Percentiles rank a stretch among this genome's conserved stretches.
Evolutionary conservation across 2,329 filamentous ascomycete species (phyloP).

Genomic region (Pestalotiopsis fici): DNA sequence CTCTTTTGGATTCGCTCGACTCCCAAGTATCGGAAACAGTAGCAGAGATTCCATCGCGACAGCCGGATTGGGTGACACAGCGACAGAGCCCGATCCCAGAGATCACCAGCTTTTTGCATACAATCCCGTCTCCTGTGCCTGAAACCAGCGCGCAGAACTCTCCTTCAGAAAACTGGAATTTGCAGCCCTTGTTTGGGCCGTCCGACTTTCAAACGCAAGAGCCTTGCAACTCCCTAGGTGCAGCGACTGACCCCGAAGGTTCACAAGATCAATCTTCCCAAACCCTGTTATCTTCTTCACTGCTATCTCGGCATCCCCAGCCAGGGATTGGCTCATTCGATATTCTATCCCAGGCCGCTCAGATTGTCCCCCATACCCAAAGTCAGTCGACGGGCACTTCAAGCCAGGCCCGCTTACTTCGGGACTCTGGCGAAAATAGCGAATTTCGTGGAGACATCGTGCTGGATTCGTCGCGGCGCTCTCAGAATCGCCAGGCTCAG

Average conservation of each 20-base stretch:
- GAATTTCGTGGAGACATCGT: constrained; percentile 13
- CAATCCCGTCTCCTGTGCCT: constrained; percentile 2
- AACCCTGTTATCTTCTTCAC: not conserved
- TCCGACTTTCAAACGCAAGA: constrained; percentile 12
- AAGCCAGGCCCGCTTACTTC: constrained; percentile 17
- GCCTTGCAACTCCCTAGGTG: constrained; percentile 7
- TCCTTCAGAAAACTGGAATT: not conserved
- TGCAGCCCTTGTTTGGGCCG: not conserved
- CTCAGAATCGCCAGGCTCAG: constrained; percentile 6
- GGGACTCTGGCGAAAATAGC: constrained; percentile 21
- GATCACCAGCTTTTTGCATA: not conserved
- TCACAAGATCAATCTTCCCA: constrained; percentile 9
- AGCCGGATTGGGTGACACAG: constrained; percentile 20
- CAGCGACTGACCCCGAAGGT: constrained; percentile 8
- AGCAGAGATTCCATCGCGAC: constrained; percentile 28
- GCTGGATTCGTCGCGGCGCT: constrained; percentile 12
- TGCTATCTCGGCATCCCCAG: not conserved
- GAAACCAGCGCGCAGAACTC: not conserved
- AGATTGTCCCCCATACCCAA: constrained; percentile 21
- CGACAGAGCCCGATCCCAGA: constrained; percentile 8
- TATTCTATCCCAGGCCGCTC: constrained; percentile 26
- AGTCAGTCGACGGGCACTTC: constrained; percentile 17
- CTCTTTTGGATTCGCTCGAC: constrained; percentile 3
- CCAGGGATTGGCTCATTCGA: not conserved
- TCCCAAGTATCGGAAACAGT: constrained; percentile 3